phyloP scores from a whole-genome alignment of 768 basidiomycete genomes.

The Leccinum broughii region DNA sequence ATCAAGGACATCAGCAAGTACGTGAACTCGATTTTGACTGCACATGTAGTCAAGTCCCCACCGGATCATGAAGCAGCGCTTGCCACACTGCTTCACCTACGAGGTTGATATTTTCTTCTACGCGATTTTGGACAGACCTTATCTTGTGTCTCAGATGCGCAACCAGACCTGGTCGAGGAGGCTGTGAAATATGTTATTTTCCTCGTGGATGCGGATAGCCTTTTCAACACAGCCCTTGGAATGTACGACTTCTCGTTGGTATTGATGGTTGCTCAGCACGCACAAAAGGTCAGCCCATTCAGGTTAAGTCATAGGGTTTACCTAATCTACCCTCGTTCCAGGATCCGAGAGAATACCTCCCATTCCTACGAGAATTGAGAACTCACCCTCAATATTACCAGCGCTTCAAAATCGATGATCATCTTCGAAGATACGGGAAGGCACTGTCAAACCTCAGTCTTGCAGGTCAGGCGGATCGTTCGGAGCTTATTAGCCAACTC shows the following conservation, averaged over 20 bases:
- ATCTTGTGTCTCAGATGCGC: conserved; percentile 29
- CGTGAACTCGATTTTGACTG: conserved; percentile 88
- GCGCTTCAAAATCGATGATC: conserved; percentile 88
- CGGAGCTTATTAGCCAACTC: conserved; percentile 1
- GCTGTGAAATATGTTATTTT: conserved; percentile 99
- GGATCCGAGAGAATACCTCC: conserved; percentile 98
- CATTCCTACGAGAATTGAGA: conserved; percentile 90
- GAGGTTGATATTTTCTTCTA: conserved; percentile 50
- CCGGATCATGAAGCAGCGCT: conserved; percentile 89
- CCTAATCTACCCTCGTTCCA: conserved; percentile 34
- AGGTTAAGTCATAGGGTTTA: conserved; percentile 4
- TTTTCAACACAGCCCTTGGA: conserved; percentile 94
- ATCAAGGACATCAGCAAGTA: conserved; percentile 71
- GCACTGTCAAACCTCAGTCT: conserved; percentile 74
- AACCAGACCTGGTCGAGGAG: conserved; percentile 84
- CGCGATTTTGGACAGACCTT: neutral
- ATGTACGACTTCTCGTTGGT: conserved; percentile 99
- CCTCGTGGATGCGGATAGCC: conserved; percentile 85
- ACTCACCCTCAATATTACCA: conserved; percentile 76
- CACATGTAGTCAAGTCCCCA: conserved; percentile 89
- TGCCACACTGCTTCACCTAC: conserved; percentile 67
- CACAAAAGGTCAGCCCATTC: conserved; percentile 77
- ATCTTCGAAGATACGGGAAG: conserved; percentile 72
- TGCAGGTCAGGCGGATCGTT: conserved; percentile 52
- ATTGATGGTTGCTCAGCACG: conserved; percentile 93